Conservation (phyloP, 495 filamentous ascomycete genomes). For the Penicillium coffeae region DNA sequence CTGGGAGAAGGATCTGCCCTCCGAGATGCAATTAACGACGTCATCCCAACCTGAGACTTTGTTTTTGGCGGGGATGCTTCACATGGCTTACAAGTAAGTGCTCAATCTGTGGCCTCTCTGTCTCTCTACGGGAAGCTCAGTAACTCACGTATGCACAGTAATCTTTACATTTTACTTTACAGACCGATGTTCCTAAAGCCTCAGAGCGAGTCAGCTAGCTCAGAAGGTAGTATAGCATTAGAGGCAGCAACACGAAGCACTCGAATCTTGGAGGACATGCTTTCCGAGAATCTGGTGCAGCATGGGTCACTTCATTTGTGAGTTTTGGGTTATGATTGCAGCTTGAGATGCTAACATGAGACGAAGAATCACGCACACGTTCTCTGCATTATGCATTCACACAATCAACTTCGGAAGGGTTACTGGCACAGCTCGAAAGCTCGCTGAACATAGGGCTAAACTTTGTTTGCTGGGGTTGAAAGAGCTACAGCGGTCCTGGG, state of each 20-base stretch:
- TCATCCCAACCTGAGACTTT: constrained; percentile 23
- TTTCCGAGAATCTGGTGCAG: constrained; percentile 43
- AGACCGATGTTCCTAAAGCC: constrained; percentile 33
- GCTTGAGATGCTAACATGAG: neutral
- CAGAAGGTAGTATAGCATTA: constrained; percentile 33
- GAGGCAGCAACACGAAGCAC: constrained; percentile 43
- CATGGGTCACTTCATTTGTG: constrained; percentile 44
- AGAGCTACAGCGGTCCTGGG: constrained; percentile 47
- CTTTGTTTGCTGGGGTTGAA: constrained; percentile 43
- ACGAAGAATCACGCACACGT: constrained; percentile 43
- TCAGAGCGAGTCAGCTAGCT: constrained; percentile 14
- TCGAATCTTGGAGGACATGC: constrained; percentile 44
- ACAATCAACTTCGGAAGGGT: constrained; percentile 41
- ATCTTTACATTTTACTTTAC: constrained; percentile 40
- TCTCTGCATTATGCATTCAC: constrained; percentile 46
- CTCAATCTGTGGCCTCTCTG: neutral
- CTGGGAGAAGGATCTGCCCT: constrained; percentile 35
- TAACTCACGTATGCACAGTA: constrained; percentile 16
- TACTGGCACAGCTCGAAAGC: constrained; percentile 33
- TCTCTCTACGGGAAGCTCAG: neutral
- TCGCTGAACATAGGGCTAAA: constrained; percentile 46
- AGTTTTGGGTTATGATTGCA: constrained; percentile 6
- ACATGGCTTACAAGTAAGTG: constrained; percentile 43
- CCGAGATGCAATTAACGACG: constrained; percentile 28
- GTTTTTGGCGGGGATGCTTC: constrained; percentile 40